Conservation (phyloP, 177 flowering plant species). For the Telopea speciosissima region DNA sequence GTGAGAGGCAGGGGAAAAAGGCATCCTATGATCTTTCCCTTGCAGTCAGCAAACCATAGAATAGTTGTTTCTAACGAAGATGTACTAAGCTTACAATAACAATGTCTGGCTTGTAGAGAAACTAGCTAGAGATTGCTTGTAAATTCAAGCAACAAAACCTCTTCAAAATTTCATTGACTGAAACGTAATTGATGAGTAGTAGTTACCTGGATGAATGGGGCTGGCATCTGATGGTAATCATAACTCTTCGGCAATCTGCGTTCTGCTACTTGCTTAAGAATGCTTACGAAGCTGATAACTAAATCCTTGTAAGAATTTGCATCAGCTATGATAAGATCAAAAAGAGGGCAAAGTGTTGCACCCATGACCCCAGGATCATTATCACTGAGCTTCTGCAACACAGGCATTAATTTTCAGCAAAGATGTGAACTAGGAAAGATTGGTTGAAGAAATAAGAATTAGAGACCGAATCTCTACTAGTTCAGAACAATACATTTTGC, state of each 20-base stretch:
- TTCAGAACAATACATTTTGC: too few relatives aligned
- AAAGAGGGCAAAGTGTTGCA: constrained; percentile 90
- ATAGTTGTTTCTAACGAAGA: background rate
- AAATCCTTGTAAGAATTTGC: constrained; percentile 69
- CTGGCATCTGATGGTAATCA: constrained; percentile 98
- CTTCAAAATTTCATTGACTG: background rate
- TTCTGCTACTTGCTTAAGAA: constrained; percentile 96
- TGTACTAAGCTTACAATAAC: background rate
- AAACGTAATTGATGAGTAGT: background rate
- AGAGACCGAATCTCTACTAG: too few relatives aligned
- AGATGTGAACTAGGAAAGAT: too few relatives aligned
- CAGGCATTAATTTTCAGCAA: too few relatives aligned
- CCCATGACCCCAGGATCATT: constrained; percentile 99
- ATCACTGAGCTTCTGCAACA: constrained; percentile 81
- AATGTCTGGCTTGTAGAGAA: background rate
- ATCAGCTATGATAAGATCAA: constrained; percentile 73
- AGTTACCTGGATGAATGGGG: constrained; percentile 94
- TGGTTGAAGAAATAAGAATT: too few relatives aligned
- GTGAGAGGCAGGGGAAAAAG: too few relatives aligned
- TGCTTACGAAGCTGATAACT: constrained; percentile 80
- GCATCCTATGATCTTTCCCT: background rate
- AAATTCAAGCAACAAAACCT: background rate
- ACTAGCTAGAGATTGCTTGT: background rate
- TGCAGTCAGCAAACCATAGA: background rate
- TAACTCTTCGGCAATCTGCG: constrained; percentile 85